Conservation (phyloP, 2,329 filamentous ascomycete species). For the Cephalotrichum gorgonifer region DNA sequence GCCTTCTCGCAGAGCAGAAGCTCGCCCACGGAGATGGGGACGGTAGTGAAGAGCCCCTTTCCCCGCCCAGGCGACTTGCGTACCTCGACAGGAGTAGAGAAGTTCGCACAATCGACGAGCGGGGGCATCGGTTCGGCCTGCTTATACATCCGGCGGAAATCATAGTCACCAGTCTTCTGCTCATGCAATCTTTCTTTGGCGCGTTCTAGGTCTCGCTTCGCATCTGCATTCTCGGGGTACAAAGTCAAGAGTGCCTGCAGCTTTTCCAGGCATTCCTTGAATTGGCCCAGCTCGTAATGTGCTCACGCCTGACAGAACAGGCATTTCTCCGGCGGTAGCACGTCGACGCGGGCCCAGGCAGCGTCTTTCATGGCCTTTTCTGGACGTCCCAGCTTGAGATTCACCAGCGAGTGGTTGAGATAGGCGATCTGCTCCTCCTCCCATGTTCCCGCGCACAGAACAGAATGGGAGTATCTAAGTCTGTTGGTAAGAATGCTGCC, state of each 20-base stretch:
- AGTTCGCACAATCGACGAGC: slow-evolving; percentile 36
- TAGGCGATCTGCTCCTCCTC: slow-evolving; percentile 22
- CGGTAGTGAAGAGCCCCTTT: slow-evolving; percentile 39
- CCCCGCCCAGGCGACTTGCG: slow-evolving; percentile 28
- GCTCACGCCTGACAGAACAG: slow-evolving; percentile 33
- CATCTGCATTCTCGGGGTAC: neutral
- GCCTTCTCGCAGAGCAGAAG: slow-evolving; percentile 47
- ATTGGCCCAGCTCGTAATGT: slow-evolving; percentile 30
- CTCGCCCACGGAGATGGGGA: slow-evolving; percentile 34
- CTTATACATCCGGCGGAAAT: slow-evolving; percentile 23
- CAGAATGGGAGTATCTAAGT: slow-evolving; percentile 12
- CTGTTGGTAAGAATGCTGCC: too few relatives aligned
- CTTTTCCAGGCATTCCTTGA: slow-evolving; percentile 21
- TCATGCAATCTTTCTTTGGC: slow-evolving; percentile 23
- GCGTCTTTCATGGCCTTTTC: slow-evolving; percentile 21
- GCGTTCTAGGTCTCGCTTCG: slow-evolving; percentile 12
- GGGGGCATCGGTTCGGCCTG: slow-evolving; percentile 26
- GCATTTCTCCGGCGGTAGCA: slow-evolving; percentile 25
- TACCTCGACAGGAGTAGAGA: slow-evolving; percentile 27
- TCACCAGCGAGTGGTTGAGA: slow-evolving; percentile 24
- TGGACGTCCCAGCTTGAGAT: slow-evolving; percentile 17
- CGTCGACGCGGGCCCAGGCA: slow-evolving; percentile 6
- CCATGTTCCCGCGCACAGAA: slow-evolving; percentile 18
- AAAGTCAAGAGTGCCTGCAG: slow-evolving; percentile 19
- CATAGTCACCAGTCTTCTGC: slow-evolving; percentile 25